Evolutionary conservation across 352 stramenopile species (phyloP), one percentile per base, ranked within the genome.

Genomic region (Phytophthora rubi): DNA sequence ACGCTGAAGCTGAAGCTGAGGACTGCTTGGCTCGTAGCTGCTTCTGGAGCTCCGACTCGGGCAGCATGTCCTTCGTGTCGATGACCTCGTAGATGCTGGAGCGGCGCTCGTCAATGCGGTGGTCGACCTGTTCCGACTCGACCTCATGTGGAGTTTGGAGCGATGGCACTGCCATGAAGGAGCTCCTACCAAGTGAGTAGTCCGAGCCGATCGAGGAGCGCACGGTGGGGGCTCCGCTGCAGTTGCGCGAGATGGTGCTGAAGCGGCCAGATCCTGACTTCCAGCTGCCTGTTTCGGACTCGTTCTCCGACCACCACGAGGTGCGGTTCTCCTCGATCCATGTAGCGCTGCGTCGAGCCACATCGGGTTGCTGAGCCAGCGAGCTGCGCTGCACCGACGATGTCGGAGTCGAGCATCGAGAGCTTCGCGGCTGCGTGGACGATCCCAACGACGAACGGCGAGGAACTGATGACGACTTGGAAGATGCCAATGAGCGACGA

Each of bases 21-120:
- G 55, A 54, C 53, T 71, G 73, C 71, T 73, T 61, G 45, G 65
- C 66, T 58, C 57, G 71, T 48, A 72, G 68, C 7, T 71, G 58
- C 47, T 66, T 76, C 53, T 71, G 58, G 30, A 71, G 49, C 51
- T 72, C 53, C 13, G 70, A 78, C n/a, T 70, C 75, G 9, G 68
- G 52, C 28, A 73, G 3, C 75, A 82, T 82, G 55, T 77, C 65
- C 48, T 79, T 73, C 15, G 75, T 82, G 60, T 83, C 76, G 59
- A 83, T 73, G 33, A 79, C 67, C 52, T 83, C 76, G 18, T 81
- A 70, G 33, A 80, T 79, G 63, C 70, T 77, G 53, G 73, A 81
- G 59, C 76, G 73, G 48, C 45, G 45, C 18, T 76, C 66, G 52
- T 66, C 56, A 32, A 74, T 59, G 4, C 60, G 64, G 45, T 75